Evolutionary conservation across 164 flowering plant genomes (phyloP), one percentile per base, ranked within the genome.

Genomic region (Nymphaea thermarum): DNA sequence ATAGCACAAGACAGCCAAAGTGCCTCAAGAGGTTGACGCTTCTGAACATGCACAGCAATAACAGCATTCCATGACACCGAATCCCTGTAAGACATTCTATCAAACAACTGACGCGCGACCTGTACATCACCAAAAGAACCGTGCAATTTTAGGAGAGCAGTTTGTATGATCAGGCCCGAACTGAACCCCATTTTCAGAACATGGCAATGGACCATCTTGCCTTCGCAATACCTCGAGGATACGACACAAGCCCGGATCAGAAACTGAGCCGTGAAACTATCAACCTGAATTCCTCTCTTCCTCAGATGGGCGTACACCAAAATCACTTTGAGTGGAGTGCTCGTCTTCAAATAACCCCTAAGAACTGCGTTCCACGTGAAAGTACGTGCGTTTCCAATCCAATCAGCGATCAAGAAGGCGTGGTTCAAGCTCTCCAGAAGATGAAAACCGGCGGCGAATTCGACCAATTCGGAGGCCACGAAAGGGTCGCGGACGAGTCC

Each of bases 311-410:
- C 57, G 73, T 72, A 82, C 16, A 71, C 74, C 68, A 66, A 60
- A 66, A 79, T 61, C 14, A 80, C 79, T 65, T 76, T 66, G 62
- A 61, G 47, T 47, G 78, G 78, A 36, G 66, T 67, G 12, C 68
- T 43, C 60, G 42, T 70, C 43, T 77, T 79, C 73, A 76, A 69
- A 66, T 67, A 76, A 25, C 82, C 75, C 71, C 78, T 74, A 43
- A 79, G 74, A 42, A 82, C 60, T 7, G 72, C 69, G 74, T 77
- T 82, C 84, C 82, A 79, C 1, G 78, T 71, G 76, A 76, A 82
- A 15, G 75, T 67, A 67, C 79, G 71, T 0, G 74, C 78, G 36
- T 74, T 77, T 10, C 66, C 64, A 43, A 77, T 60, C 65, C 16
- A 60, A 53, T 71, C 72, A 0, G 77, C 83, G 17, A 77, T 70